Percentiles rank a stretch among this genome's conserved stretches.
phyloP scores from a whole-genome alignment of 2,329 filamentous ascomycete species.

The Diaporthe sp. region DNA sequence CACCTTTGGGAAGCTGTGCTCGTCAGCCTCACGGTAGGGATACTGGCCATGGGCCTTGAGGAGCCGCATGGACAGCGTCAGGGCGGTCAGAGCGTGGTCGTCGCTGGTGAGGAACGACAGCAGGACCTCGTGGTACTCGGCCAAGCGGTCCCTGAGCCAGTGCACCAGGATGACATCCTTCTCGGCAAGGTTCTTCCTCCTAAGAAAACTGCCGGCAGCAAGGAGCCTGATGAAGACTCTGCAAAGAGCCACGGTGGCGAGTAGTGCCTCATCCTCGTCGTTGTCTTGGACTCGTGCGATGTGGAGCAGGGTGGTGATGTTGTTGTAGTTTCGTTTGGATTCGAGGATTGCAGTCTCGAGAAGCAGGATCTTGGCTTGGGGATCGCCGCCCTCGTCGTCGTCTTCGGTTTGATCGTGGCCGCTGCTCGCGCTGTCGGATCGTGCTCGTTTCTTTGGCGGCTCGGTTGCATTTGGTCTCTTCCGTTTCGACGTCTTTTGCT shows the following conservation, averaged over 20 bases:
- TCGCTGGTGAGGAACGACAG: conserved; percentile 72
- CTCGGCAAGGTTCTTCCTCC: conserved; percentile 75
- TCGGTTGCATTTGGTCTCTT: conserved; percentile 62
- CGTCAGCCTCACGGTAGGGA: conserved; percentile 68
- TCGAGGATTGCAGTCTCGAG: conserved; percentile 87
- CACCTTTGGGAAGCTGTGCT: conserved; percentile 77
- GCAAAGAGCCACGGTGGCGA: conserved; percentile 86
- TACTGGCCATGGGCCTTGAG: conserved; percentile 83
- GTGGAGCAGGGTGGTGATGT: conserved; percentile 81
- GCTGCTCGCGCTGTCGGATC: conserved; percentile 58
- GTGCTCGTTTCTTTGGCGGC: conserved; percentile 65
- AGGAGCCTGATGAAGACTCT: conserved; percentile 88
- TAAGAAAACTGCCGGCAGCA: conserved; percentile 78
- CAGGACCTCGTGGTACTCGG: conserved; percentile 77
- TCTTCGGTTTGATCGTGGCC: conserved; percentile 52
- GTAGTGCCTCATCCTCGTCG: conserved; percentile 69
- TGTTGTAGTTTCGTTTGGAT: conserved; percentile 92
- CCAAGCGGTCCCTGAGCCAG: conserved; percentile 84
- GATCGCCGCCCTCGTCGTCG: conserved; percentile 61
- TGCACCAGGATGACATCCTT: conserved; percentile 81
- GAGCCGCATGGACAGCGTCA: conserved; percentile 86
- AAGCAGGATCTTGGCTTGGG: conserved; percentile 76
- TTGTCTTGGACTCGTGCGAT: conserved; percentile 66
- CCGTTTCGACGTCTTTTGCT: conserved; percentile 59
- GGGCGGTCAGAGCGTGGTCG: conserved; percentile 75